phyloP scores from a whole-genome alignment of 495 filamentous ascomycete species.

The Eremomyces bilateralis region DNA sequence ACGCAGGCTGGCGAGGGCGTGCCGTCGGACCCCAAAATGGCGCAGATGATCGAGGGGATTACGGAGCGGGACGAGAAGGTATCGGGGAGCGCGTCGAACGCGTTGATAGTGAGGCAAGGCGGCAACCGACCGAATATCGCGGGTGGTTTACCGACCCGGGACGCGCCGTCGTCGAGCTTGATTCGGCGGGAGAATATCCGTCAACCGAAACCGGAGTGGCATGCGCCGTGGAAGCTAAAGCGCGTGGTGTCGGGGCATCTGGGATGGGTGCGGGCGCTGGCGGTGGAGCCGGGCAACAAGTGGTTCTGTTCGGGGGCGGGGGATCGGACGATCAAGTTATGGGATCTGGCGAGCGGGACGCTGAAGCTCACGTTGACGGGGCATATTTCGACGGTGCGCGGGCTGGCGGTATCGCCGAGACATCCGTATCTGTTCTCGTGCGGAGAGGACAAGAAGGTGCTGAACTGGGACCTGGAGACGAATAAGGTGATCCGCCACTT shows the following conservation, averaged over 20 bases:
- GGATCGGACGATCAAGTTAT: slow-evolving; percentile 96
- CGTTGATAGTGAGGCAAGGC: slow-evolving; percentile 30
- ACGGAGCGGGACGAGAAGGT: slow-evolving; percentile 20
- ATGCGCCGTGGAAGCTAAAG: slow-evolving; percentile 96
- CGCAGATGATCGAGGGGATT: slow-evolving; percentile 51
- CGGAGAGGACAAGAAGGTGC: slow-evolving; percentile 99
- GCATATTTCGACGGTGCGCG: slow-evolving; percentile 91
- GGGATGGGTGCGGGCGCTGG: slow-evolving; percentile 83
- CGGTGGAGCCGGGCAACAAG: slow-evolving; percentile 87
- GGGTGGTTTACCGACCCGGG: slow-evolving; percentile 24
- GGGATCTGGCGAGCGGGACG: slow-evolving; percentile 75
- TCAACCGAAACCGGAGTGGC: slow-evolving; percentile 77
- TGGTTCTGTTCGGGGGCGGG: slow-evolving; percentile 96
- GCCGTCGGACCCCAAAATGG: slow-evolving; percentile 32
- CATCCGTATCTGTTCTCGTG: slow-evolving; percentile 97
- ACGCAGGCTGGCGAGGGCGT: slow-evolving; percentile 21
- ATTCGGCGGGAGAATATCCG: slow-evolving; percentile 44
- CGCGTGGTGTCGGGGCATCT: slow-evolving; percentile 90
- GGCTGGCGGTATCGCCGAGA: slow-evolving; percentile 75
- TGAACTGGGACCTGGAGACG: slow-evolving; percentile 97
- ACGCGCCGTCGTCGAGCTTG: slow-evolving; percentile 34
- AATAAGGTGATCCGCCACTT: slow-evolving; percentile 99
- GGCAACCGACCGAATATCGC: slow-evolving; percentile 22
- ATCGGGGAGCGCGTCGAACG: slow-evolving; percentile 28
- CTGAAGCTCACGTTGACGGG: slow-evolving; percentile 79